Percentiles rank a stretch among this genome's conserved stretches.
Evolutionary conservation across 2,329 filamentous ascomycete species (phyloP).

Genomic region (Neofusicoccum cordaticola): DNA sequence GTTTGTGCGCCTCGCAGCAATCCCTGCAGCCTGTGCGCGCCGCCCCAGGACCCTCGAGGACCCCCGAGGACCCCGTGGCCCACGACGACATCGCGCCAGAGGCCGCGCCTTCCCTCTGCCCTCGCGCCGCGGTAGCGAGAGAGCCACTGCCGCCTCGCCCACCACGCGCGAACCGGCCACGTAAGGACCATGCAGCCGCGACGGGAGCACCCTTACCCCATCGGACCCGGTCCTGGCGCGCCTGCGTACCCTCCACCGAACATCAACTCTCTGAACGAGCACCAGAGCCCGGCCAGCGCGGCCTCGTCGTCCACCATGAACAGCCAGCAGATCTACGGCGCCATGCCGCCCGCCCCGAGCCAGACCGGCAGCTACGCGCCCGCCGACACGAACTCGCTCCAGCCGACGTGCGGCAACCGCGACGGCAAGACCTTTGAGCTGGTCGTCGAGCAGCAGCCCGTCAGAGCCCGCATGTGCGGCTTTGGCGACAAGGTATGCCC

Average conservation of each 20-base stretch:
- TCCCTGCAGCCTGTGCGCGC: background rate
- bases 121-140: conserved; percentile 1
- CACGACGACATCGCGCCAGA: conserved; percentile 2
- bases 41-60: background rate
- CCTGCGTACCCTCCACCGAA: conserved; percentile 5
- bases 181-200: conserved; percentile 14
- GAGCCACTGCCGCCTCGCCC: background rate
- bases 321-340: conserved; percentile 15
- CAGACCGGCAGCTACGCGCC: background rate
- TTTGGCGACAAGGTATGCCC: conserved; percentile 86
- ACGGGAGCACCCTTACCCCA: conserved; percentile 13
- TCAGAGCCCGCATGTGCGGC: conserved; percentile 94
- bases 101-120: background rate
- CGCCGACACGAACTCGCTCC: background rate
- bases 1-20: background rate
- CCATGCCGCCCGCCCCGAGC: background rate
- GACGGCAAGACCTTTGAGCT: conserved; percentile 49
- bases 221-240: conserved; percentile 8
- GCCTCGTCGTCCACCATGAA: conserved; percentile 10
- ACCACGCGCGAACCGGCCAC: conserved; percentile 1
- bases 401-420: background rate
- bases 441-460: conserved; percentile 83
- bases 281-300: background rate
- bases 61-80: background rate
- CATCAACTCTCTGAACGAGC: conserved; percentile 7